phyloP scores from a whole-genome alignment of 169 alveolate genomes.

The Babesia ovis region DNA sequence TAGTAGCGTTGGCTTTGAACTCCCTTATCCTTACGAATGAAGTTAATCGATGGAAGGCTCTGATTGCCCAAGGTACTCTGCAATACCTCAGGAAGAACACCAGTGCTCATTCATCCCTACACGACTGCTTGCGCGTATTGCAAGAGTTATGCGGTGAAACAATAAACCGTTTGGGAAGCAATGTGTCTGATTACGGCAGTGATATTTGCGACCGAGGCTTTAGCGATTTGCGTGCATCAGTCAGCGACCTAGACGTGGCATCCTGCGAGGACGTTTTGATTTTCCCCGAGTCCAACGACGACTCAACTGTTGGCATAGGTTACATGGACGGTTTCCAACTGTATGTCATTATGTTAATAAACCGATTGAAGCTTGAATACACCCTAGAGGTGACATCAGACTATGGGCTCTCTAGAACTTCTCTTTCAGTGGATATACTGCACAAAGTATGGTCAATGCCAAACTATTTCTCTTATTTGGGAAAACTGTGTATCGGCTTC shows the following conservation, averaged over 20 bases:
- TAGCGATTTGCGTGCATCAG: not conserved
- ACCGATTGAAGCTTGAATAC: not conserved
- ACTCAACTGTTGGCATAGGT: not conserved
- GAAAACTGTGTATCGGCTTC: slow-evolving; percentile 30
- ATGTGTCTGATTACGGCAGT: slow-evolving; percentile 25
- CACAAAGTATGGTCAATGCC: slow-evolving; percentile 8
- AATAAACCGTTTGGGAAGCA: not conserved
- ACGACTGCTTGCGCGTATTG: slow-evolving; percentile 5
- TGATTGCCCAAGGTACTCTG: not conserved
- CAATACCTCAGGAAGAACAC: not conserved
- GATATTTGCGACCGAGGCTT: not conserved
- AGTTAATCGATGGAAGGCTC: not conserved
- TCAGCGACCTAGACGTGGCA: not conserved
- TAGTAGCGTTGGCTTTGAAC: not conserved
- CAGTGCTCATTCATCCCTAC: not conserved
- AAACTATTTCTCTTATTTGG: slow-evolving; percentile 17
- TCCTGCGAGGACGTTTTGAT: not conserved
- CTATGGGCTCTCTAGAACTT: not conserved
- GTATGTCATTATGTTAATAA: not conserved
- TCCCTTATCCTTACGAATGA: not conserved
- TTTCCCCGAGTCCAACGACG: not conserved
- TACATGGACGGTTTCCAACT: slow-evolving; percentile 15
- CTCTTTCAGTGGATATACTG: not conserved
- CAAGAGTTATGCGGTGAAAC: slow-evolving; percentile 8
- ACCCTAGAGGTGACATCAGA: slow-evolving; percentile 6